Conservation (phyloP, 768 basidiomycete genomes). For the Leccinum sublutescens region DNA sequence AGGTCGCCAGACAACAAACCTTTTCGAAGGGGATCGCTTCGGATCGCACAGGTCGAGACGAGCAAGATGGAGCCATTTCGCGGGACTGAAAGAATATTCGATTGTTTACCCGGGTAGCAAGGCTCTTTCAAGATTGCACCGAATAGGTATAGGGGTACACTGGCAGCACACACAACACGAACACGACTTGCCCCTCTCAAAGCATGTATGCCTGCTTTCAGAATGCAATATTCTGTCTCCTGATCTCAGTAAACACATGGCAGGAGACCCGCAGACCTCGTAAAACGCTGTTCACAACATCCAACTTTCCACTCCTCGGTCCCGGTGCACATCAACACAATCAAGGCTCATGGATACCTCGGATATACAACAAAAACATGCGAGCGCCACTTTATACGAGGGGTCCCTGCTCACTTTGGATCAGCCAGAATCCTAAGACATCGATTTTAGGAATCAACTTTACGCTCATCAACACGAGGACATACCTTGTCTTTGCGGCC, state of each 20-base stretch:
- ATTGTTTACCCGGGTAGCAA: not conserved
- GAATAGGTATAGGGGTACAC: not conserved
- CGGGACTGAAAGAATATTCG: not conserved
- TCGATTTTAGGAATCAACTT: not conserved
- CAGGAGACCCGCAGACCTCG: not conserved
- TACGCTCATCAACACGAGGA: slow-evolving; percentile 4
- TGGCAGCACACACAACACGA: not conserved
- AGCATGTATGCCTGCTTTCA: no score
- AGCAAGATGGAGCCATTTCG: not conserved
- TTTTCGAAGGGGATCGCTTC: not conserved
- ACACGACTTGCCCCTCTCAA: no score
- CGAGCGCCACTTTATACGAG: not conserved
- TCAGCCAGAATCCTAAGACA: slow-evolving; percentile 15
- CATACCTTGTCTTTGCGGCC: slow-evolving; percentile 26
- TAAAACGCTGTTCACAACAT: not conserved
- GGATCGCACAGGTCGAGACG: not conserved
- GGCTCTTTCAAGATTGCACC: not conserved
- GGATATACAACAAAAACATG: not conserved
- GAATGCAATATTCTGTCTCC: no score
- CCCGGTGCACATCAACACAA: not conserved
- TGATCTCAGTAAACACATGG: no score
- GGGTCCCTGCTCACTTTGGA: slow-evolving; percentile 18
- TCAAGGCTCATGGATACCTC: not conserved
- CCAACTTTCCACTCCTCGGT: not conserved
- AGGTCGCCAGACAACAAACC: not conserved